Evolutionary conservation across 2,329 filamentous ascomycete species (phyloP).

Genomic region (Trichoderma semiorbis): DNA sequence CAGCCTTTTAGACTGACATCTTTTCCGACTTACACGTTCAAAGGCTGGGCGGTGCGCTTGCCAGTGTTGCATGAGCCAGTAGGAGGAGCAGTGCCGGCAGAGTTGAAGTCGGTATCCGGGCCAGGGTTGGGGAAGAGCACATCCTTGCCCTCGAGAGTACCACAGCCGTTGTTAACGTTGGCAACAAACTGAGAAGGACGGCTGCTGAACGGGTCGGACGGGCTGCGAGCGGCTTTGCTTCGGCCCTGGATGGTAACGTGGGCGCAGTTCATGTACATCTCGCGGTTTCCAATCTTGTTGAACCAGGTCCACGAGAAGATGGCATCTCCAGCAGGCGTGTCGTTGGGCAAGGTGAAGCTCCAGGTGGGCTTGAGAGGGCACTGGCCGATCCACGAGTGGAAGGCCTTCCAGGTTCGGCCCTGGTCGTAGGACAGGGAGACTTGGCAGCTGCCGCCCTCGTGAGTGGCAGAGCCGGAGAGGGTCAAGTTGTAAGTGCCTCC

Average conservation of each 20-base stretch:
- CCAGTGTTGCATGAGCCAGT: background rate
- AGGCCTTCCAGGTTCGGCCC: slow-evolving; percentile 66
- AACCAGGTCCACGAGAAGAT: slow-evolving; percentile 75
- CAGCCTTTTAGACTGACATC: background rate
- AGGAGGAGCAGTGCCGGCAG: slow-evolving; percentile 9
- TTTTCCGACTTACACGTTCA: background rate
- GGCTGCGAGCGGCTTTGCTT: slow-evolving; percentile 28
- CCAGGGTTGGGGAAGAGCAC: slow-evolving; percentile 61
- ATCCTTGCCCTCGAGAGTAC: slow-evolving; percentile 49
- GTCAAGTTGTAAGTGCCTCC: slow-evolving; percentile 62
- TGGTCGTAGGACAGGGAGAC: slow-evolving; percentile 70
- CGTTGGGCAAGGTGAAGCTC: slow-evolving; percentile 62
- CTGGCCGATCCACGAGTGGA: slow-evolving; percentile 53
- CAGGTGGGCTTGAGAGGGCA: slow-evolving; percentile 54
- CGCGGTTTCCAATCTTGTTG: slow-evolving; percentile 71
- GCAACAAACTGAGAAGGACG: slow-evolving; percentile 65
- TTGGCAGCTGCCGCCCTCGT: slow-evolving; percentile 73
- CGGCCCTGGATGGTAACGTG: slow-evolving; percentile 56
- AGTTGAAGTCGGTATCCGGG: slow-evolving; percentile 34
- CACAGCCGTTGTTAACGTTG: slow-evolving; percentile 57
- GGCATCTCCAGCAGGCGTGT: slow-evolving; percentile 58
- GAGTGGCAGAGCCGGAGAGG: slow-evolving; percentile 58
- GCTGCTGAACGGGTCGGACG: slow-evolving; percentile 41
- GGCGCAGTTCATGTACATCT: slow-evolving; percentile 85
- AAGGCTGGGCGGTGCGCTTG: background rate